A percentile compares a stretch with the other conserved stretches of the same genome.
These are phyloP conservation scores for Prasinococcaceae sp. DNA, from an alignment of 139 green algal species.

Conservation along the genomic window DNA sequence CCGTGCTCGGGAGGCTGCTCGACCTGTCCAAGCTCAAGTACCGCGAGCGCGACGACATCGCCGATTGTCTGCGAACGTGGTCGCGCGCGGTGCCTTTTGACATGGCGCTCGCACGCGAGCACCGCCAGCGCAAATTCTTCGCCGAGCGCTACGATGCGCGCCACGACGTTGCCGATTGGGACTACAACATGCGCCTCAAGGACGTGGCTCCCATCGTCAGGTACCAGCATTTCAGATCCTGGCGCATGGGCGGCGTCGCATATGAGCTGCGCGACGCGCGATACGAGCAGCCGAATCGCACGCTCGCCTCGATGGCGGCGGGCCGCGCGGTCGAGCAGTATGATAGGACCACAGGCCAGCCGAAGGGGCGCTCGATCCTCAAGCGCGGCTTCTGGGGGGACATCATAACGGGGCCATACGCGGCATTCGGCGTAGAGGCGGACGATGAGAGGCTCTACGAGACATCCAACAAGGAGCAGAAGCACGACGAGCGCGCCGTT, in stretches of 20 bases:
- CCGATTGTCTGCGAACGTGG: no score
- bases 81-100: no score
- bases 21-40: no score
- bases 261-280: conserved; percentile 1
- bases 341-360: not conserved
- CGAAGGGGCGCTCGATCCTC: not conserved
- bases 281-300: conserved; percentile 4
- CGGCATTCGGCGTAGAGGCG: not conserved
- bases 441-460: not conserved
- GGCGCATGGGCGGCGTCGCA: conserved; percentile 1
- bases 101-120: no score
- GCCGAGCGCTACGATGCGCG: conserved; percentile 5
- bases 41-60: no score
- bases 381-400: conserved; percentile 9
- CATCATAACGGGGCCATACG: conserved; percentile 10
- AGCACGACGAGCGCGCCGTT: no score
- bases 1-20: no score
- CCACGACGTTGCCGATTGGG: conserved; percentile 6
- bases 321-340: not conserved
- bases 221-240: conserved; percentile 1
- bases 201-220: conserved; percentile 4
- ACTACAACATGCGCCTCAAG: conserved; percentile 14
- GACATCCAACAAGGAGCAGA: no score
- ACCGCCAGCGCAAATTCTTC: no score
- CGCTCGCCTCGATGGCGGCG: not conserved